A percentile compares a stretch with the other conserved stretches of the same genome.
Conservation (phyloP, 2,329 filamentous ascomycete genomes). For the Xylaria sp. region DNA sequence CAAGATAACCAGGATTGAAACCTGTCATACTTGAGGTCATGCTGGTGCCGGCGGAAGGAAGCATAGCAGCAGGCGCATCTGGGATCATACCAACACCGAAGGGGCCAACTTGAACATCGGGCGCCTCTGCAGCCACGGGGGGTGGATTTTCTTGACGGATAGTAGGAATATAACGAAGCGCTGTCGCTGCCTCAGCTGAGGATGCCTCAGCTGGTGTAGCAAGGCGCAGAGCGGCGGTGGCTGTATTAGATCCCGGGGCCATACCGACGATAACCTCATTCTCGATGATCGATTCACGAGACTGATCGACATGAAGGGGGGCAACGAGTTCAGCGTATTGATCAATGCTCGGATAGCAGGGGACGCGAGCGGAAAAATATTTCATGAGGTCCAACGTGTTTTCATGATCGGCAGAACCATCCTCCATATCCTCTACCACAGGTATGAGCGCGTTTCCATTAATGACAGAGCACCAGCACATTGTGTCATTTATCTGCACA, state of each 20-base stretch:
- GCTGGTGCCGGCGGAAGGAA: background rate
- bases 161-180: background rate
- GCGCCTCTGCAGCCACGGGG: too few species aligned
- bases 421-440: background rate
- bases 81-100: background rate
- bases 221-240: background rate
- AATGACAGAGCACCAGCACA: background rate
- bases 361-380: conserved; percentile 3
- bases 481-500: background rate
- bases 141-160: background rate
- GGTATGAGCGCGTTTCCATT: background rate
- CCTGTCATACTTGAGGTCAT: background rate
- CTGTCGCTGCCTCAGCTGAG: background rate
- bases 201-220: background rate
- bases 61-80: background rate
- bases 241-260: background rate
- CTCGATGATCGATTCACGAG: background rate
- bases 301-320: background rate
- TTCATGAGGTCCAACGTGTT: conserved; percentile 5
- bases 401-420: background rate
- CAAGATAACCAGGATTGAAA: background rate
- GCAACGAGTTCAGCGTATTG: conserved; percentile 20
- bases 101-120: background rate
- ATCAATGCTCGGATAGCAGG: background rate
- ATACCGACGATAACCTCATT: background rate